Conservation (phyloP, 2,329 filamentous ascomycete species). For the Leptographium radiaticola region DNA sequence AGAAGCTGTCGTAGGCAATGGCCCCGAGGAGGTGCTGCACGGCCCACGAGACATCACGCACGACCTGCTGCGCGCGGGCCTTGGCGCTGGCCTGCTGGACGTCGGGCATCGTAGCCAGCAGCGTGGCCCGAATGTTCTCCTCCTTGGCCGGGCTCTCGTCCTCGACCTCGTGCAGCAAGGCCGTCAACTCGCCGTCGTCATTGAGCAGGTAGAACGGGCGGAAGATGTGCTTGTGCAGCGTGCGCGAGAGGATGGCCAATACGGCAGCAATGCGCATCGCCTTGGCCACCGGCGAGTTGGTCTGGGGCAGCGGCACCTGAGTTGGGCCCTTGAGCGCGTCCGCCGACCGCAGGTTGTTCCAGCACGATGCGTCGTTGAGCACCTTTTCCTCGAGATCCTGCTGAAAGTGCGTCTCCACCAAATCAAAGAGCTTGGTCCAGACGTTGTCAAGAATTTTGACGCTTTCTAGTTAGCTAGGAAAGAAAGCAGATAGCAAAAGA, state of each 20-base stretch:
- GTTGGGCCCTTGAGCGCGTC: conserved; percentile 20
- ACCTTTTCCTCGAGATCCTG: conserved; percentile 19
- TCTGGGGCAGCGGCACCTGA: conserved; percentile 20
- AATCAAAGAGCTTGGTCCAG: conserved; percentile 20
- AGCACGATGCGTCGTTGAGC: conserved; percentile 19
- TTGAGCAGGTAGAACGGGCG: conserved; percentile 21
- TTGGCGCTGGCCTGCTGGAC: conserved; percentile 15
- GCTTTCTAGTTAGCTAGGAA: conserved; percentile 7
- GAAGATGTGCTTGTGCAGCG: conserved; percentile 21
- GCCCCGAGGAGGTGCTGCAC: conserved; percentile 21
- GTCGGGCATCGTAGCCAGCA: conserved; percentile 19
- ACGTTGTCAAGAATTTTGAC: conserved; percentile 21
- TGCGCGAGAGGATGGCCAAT: conserved; percentile 19
- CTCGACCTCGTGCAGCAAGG: conserved; percentile 18
- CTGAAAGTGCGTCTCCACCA: conserved; percentile 19
- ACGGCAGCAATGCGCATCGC: conserved; percentile 23
- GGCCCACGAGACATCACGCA: conserved; percentile 20
- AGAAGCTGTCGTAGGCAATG: conserved; percentile 19
- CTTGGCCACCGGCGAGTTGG: conserved; percentile 22
- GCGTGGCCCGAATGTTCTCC: conserved; percentile 18
- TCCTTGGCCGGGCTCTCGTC: conserved; percentile 18
- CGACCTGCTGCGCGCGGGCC: conserved; percentile 18
- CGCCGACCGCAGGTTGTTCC: conserved; percentile 19
- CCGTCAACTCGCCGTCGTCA: conserved; percentile 18
- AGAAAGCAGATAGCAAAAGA: neutral